Base-by-base conservation (phyloP, 2,329 filamentous ascomycete species). In the Beauveria sp. region DNA sequence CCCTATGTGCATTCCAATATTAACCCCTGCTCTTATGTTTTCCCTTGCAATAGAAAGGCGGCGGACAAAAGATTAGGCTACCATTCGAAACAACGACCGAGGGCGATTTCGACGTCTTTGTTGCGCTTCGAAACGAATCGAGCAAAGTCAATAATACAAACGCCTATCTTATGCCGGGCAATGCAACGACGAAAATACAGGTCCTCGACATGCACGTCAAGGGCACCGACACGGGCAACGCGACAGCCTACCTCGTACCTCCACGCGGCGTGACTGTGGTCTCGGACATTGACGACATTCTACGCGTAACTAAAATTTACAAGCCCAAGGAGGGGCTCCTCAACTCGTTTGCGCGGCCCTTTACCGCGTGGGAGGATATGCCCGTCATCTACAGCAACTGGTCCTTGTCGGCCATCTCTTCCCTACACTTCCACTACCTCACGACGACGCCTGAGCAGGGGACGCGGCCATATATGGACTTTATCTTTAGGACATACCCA, bases 281-380 rank as follows among this genome's bases (percentile, higher is more conserved):
- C 66, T 89, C 85, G 1, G 90, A 92, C 68, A 90, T 92, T 63
- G 89, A 92, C 66, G 90, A 92, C 68, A 91, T 91, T 62, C 80
- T 92, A 0, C 85, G 89, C n/a, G 76, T 92, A 1, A 92, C 89
- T 61, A 90, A 91, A 73, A 92, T 92, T 70, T 92, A 90, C 71
- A 73, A 89, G 53, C 89, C 89, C 0, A 84, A 85, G 65, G 82
- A 92, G 69, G 90, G 89, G 5, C 77, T 92, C 0, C 77, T 92
- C 12, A 92, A 92, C 74, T 86, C 88, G 0, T 92, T 92, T 68
- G 89, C 89, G 0, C 81, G 84, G 4, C 79, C 86, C 0, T 92
- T 90, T 70, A 81, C 79, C 0, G 79, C 83, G 0, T 92, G 89
- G 89, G 79, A 87, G 78, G 88, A 92, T 73, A 92, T 92, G 90